A percentile compares a stretch with the other conserved stretches of the same genome.
phyloP scores from a whole-genome alignment of 176 grass and related monocot genomes.

The Pharus latifolius region DNA sequence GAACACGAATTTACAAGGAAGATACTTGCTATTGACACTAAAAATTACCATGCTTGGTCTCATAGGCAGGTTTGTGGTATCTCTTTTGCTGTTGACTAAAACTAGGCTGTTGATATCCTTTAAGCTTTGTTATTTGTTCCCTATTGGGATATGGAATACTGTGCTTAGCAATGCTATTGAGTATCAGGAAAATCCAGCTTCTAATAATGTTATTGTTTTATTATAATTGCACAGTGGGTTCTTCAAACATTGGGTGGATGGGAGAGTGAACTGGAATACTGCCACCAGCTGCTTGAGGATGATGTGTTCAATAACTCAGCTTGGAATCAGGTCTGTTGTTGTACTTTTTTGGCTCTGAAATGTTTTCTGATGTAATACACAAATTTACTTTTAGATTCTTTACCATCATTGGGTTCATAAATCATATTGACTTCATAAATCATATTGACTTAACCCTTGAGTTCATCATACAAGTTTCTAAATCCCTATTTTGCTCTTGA shows the following conservation, averaged over 20 bases:
- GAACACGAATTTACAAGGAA: slow-evolving; percentile 75
- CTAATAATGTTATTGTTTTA: slow-evolving; percentile 5
- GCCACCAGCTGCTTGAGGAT: slow-evolving; percentile 64
- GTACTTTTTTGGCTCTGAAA: not conserved
- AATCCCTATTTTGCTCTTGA: not conserved
- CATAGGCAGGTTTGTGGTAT: slow-evolving; percentile 66
- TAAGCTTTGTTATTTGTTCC: not conserved
- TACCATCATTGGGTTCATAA: not conserved
- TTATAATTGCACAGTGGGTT: slow-evolving; percentile 64
- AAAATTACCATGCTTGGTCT: slow-evolving; percentile 98
- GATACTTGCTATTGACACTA: slow-evolving; percentile 58
- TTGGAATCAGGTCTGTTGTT: slow-evolving; percentile 83
- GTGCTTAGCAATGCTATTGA: not conserved
- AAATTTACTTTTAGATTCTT: not conserved
- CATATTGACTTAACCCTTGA: not conserved
- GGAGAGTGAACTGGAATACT: slow-evolving; percentile 79
- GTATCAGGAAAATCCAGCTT: not conserved
- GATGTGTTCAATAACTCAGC: slow-evolving; percentile 97
- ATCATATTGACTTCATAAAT: not conserved
- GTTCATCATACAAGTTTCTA: not conserved
- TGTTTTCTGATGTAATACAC: not conserved
- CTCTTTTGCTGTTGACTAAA: not conserved
- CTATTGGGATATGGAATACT: not conserved
- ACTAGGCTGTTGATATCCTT: not conserved
- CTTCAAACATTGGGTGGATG: slow-evolving; percentile 85